Conservation (phyloP, 176 grass and related monocot genomes). For the Oryza australiensis region DNA sequence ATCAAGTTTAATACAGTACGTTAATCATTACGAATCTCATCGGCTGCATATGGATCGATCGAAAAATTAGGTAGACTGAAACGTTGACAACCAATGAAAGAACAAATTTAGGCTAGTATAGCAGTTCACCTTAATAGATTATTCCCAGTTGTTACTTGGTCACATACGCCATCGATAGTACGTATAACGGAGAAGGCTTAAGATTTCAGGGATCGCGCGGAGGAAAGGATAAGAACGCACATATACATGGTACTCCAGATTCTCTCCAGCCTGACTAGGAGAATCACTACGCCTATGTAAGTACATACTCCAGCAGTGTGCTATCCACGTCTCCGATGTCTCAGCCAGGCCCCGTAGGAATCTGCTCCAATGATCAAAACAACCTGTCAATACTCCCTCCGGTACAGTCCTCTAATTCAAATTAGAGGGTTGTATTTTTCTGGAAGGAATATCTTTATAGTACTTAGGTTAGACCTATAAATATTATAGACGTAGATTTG, state of each 20-base stretch:
- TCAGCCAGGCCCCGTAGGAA: neutral
- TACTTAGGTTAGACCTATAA: too few relatives aligned
- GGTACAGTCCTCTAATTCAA: too few relatives aligned
- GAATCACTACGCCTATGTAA: neutral
- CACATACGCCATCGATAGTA: neutral
- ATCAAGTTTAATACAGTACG: conserved; percentile 10
- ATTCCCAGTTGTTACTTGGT: neutral
- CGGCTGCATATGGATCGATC: conserved; percentile 1
- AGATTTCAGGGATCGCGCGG: neutral
- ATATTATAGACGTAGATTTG: too few relatives aligned
- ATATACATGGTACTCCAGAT: neutral
- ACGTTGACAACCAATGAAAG: neutral
- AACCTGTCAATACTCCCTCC: neutral
- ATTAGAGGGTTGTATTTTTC: too few relatives aligned
- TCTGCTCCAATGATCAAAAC: neutral
- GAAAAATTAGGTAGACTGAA: conserved; percentile 9
- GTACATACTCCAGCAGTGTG: neutral
- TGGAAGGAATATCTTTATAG: too few relatives aligned
- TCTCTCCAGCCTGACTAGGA: neutral
- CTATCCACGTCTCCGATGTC: neutral
- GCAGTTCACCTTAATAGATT: neutral
- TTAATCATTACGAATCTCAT: conserved; percentile 7
- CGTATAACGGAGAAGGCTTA: neutral
- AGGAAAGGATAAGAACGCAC: conserved; percentile 15
- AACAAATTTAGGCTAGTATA: neutral